Percentiles rank a stretch among this genome's conserved stretches.
Conservation (phyloP, 192 early-diverging fungal genomes). For the Funneliformis geosporum region DNA sequence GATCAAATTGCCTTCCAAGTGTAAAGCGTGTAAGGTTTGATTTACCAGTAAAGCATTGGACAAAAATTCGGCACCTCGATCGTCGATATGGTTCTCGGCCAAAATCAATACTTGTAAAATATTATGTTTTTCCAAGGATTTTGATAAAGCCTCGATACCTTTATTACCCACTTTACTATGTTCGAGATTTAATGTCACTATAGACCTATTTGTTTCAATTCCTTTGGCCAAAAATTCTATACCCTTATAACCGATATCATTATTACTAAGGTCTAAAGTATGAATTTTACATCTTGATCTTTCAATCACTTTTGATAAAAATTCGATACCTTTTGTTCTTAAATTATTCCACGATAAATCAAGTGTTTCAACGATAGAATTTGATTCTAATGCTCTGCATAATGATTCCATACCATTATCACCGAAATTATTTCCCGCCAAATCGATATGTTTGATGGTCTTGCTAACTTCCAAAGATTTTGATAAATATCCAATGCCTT, state of each 20-base stretch:
- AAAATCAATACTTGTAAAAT: constrained; percentile 4
- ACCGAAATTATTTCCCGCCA: constrained; percentile 26
- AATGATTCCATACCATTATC: constrained; percentile 32
- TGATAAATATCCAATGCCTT: constrained; percentile 30
- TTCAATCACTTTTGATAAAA: not conserved
- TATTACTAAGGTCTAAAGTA: constrained; percentile 21
- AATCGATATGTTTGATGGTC: constrained; percentile 19
- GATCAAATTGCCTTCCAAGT: constrained; percentile 14
- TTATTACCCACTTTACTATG: constrained; percentile 23
- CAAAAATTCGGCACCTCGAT: not conserved
- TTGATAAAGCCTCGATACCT: not conserved
- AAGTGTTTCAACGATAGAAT: constrained; percentile 11
- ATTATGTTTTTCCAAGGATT: constrained; percentile 12
- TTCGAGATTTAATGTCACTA: constrained; percentile 2
- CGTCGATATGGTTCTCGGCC: constrained; percentile 10
- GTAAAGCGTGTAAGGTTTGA: not conserved
- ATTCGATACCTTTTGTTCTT: constrained; percentile 25
- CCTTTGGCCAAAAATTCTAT: constrained; percentile 26
- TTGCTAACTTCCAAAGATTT: constrained; percentile 30
- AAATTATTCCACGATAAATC: constrained; percentile 31
- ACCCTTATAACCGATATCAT: constrained; percentile 32
- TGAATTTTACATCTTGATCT: not conserved
- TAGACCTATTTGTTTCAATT: constrained; percentile 17
- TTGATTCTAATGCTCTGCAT: constrained; percentile 20
- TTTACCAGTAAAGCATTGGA: constrained; percentile 3